phyloP scores from a whole-genome alignment of 2,329 filamentous ascomycete genomes.

The Pezicula neosporulosa region DNA sequence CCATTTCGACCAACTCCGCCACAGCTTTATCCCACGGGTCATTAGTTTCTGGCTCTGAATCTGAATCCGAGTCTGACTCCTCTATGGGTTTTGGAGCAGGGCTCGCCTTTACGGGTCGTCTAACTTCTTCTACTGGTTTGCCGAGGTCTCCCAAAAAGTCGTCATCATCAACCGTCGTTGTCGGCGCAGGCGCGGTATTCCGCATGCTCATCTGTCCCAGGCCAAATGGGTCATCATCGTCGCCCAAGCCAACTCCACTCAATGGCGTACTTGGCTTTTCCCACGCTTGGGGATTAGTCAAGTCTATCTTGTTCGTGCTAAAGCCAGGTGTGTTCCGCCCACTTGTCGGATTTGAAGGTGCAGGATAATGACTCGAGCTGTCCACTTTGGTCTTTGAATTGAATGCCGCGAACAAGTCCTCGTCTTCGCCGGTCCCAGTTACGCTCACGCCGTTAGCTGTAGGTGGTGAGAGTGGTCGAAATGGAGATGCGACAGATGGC shows the following conservation, averaged over 20 bases:
- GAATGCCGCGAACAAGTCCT: slow-evolving; percentile 66
- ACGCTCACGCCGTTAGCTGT: slow-evolving; percentile 18
- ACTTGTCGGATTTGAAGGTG: slow-evolving; percentile 38
- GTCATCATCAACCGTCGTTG: slow-evolving; percentile 46
- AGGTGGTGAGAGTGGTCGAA: slow-evolving; percentile 28
- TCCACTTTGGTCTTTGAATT: slow-evolving; percentile 64
- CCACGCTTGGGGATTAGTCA: slow-evolving; percentile 55
- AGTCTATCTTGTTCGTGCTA: slow-evolving; percentile 36
- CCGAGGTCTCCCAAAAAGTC: slow-evolving; percentile 64
- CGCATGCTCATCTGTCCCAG: slow-evolving; percentile 54
- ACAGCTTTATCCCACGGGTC: slow-evolving; percentile 77
- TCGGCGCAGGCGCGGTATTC: slow-evolving; percentile 22
- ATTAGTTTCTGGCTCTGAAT: slow-evolving; percentile 27
- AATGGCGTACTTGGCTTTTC: slow-evolving; percentile 26
- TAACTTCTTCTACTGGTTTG: slow-evolving; percentile 62
- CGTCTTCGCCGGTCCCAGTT: slow-evolving; percentile 40
- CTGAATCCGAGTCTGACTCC: slow-evolving; percentile 13
- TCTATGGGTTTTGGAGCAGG: slow-evolving; percentile 22
- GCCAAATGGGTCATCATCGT: slow-evolving; percentile 86
- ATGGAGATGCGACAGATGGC: slow-evolving; percentile 33
- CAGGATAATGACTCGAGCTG: slow-evolving; percentile 62
- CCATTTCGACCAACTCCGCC: slow-evolving; percentile 90
- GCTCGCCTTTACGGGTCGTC: slow-evolving; percentile 37
- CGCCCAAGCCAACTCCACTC: slow-evolving; percentile 34
- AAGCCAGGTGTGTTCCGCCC: slow-evolving; percentile 39